Base-by-base conservation (phyloP, 2,329 filamentous ascomycete species). In the Cercospora sp. region DNA sequence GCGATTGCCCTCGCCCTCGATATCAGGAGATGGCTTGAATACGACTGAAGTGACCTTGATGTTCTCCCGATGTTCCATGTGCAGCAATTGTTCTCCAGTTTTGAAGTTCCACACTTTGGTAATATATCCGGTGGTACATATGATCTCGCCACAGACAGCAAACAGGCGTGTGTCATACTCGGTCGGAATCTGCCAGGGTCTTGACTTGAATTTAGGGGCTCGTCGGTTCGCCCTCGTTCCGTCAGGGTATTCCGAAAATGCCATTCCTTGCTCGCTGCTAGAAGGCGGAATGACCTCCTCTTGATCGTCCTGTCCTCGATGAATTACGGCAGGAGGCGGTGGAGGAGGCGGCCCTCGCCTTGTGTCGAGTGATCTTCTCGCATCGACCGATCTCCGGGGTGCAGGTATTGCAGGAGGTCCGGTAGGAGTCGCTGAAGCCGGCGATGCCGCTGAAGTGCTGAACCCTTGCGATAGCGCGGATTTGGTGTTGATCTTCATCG, bases 91-190 rank as follows among this genome's bases (percentile, higher is more conserved):
- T 73, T 96, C 91, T 2, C 94, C 94, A 64, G 93, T 93, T 10
- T 89, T 82, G 26, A 97, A 80, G 77, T 90, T 94, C 94, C 95
- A 99, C 0, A 94, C 92, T 69, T 92, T 88, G 1, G 94, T 98
- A 69, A 95, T 84, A 71, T 91, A 90, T 5, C 94, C 95, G 16
- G 91, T 92, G 0, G 94, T 94, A 77, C 93, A 97, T 7, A 95
- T 89, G 72, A 91, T 89, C 71, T 94, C 90, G 7, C 95, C 95
- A 77, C 92, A 97, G 2, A 97, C 89, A 70, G 95, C 94, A 76
- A 97, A 89, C 31, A 93, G 84, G 51, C 93, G 89, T 5, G 92
- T 91, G 71, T 98, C 95, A 73, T 97, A 95, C 74, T 92, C 93
- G 3, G 91, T 94, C 31, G 86, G 81, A 66, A 99, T 94, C 71